Evolutionary conservation across 208 protist species (phyloP), one percentile per base, ranked within the genome.

Genomic region (Wallacemonas rigidus): DNA sequence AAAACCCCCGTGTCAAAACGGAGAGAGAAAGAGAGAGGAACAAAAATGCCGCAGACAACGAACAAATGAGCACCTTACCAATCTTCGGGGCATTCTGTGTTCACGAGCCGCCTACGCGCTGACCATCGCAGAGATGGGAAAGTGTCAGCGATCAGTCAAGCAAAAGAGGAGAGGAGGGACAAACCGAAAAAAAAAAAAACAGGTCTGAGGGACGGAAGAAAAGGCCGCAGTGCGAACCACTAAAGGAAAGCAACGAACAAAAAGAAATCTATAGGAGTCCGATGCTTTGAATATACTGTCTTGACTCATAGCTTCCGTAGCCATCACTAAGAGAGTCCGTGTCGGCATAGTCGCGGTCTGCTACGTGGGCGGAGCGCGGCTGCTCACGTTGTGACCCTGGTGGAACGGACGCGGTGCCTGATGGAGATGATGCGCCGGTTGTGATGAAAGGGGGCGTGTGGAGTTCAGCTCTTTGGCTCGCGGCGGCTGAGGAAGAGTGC

Each of bases 291-390:
- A 96, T 82, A 75, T 96, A 96, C 69, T 93, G 81, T 40, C 83
- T 80, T 2, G 88, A 90, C 65, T 96, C 92, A 53, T 96, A 95
- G 73, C 92, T 96, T 36, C 88, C 88, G 69, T 93, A 94, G 15
- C 88, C 92, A 47, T 96, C 92, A 64, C 89, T 96, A 17, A 93
- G 81, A 15, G 85, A 92, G 75, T 96, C 91, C 43, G 88, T 81
- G 14, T 86, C 83, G 7, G 60, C 41, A 47, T 62, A 69, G 45
- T 47, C 17, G 55, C 41, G 56, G 9, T 71, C 65, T 6, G 3
- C 14, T 11, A 38, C 51, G 53, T 35, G 45, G 56, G 71, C 50
- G 53, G 58, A 36, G 35, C 44, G 54, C 39, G 57, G 62, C n/a
- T 69, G 63, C 54, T 47, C 62, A 8, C 2, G 14, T 43, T 7